Evolutionary conservation across 176 grass and related monocot genomes (phyloP), one percentile per base, ranked within the genome.

Genomic region (Areca catechu): DNA sequence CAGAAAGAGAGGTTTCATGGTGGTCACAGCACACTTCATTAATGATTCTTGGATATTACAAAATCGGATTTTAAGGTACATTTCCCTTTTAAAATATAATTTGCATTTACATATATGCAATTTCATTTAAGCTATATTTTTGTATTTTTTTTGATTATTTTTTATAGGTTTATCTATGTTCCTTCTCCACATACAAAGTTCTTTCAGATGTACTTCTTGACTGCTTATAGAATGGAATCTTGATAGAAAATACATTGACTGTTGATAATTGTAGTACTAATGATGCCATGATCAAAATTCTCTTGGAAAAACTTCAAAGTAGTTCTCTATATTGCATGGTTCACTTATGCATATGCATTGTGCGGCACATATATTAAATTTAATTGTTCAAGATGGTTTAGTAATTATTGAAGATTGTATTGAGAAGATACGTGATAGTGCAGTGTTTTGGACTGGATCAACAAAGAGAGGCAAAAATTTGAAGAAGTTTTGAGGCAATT

Each of bases 1-100:
- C 20, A 19, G n/a, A 54, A 77, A 68, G 3, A 77, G 34, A 15
- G 53, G 54, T 1, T 70, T 53, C 5, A 77, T 77, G 56, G 48
- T 64, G 3, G 15, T 59, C 54, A 70, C 55, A 49, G 4, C 20
- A 6, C 48, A 71, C 29, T 77, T 54, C 3, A 22, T 77, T 23
- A 48, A 70, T 56, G 21, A 62, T 16, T 70, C 24, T 10, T 64
- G 48, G 57, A 4, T 3, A 14, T 14, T 70, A 7, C 57, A 55
- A 49, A 48, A 37, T 15, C 16, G 5, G n/a, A 21, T 63, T 27
- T 27, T 27, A 5, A 27, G 25, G 25, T 27, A 27, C 4, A 27
- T 27, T 27, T 4, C 5, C 25, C 25, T 5, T 0, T 27, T 4
- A 27, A 27, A 27, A 27, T 27, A 0, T 0, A 27, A 27, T 27